A percentile compares a stretch with the other conserved stretches of the same genome.
Conservation (phyloP, 1,139 yeast species). For the Yamadazyma jaroonii region DNA sequence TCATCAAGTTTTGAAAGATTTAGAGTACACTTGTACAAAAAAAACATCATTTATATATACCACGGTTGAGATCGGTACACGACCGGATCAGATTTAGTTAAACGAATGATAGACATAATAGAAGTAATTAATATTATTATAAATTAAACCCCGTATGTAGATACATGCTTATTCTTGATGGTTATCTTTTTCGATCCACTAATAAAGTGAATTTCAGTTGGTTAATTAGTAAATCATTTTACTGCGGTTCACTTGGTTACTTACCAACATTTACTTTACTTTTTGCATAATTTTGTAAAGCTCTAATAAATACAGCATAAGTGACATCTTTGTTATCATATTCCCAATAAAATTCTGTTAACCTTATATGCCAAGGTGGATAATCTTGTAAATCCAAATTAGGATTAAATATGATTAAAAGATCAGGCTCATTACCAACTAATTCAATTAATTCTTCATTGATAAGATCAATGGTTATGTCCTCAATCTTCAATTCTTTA, state of each 20-base stretch:
- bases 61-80: too few relatives aligned
- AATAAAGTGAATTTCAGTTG: too few relatives aligned
- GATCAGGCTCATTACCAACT: constrained; percentile 89
- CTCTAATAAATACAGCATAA: constrained; percentile 83
- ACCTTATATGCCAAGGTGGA: constrained; percentile 97
- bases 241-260: constrained; percentile 17
- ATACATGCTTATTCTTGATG: too few relatives aligned
- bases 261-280: constrained; percentile 86
- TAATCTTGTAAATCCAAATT: constrained; percentile 83
- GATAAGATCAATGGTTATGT: constrained; percentile 70
- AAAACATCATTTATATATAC: too few relatives aligned
- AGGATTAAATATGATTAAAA: constrained; percentile 83
- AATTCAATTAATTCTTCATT: constrained; percentile 73
- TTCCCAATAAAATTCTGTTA: constrained; percentile 89
- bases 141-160: too few relatives aligned
- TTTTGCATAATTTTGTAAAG: constrained; percentile 72
- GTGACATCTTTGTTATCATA: constrained; percentile 77
- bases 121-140: too few relatives aligned
- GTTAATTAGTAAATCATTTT: too few relatives aligned
- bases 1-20: too few relatives aligned
- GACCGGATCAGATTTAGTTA: too few relatives aligned
- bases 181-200: too few relatives aligned
- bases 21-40: too few relatives aligned
- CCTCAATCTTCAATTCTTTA: constrained; percentile 60
- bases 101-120: too few relatives aligned